Percentiles rank a stretch among this genome's conserved stretches.
phyloP scores from a whole-genome alignment of 495 filamentous ascomycete genomes.

The Aspergillus cavernicola region DNA sequence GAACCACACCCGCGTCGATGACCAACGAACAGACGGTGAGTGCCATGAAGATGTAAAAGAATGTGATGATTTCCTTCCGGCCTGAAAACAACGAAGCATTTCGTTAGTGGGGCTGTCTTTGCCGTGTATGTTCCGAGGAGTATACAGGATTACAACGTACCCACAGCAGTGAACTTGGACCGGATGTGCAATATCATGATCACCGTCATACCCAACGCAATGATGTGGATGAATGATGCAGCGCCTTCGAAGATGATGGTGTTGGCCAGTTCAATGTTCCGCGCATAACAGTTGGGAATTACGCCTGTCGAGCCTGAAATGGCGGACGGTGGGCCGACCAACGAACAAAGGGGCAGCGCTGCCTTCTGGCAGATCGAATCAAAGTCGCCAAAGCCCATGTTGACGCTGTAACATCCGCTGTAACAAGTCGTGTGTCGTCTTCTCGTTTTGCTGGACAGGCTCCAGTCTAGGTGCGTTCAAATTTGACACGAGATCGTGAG shows the following conservation, averaged over 20 bases:
- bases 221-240: slow-evolving; percentile 86
- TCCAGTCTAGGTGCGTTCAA: background rate
- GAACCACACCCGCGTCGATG: slow-evolving; percentile 90
- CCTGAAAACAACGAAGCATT: slow-evolving; percentile 45
- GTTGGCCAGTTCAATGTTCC: slow-evolving; percentile 94
- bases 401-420: background rate
- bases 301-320: slow-evolving; percentile 72
- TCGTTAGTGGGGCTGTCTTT: background rate
- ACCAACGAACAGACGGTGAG: slow-evolving; percentile 84
- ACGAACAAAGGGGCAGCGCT: slow-evolving; percentile 79
- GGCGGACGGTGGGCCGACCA: slow-evolving; percentile 65
- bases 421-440: background rate
- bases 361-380: slow-evolving; percentile 79
- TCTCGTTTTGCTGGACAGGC: background rate
- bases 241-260: slow-evolving; percentile 97
- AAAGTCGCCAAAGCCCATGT: slow-evolving; percentile 91
- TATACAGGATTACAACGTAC: slow-evolving; percentile 51
- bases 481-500: background rate
- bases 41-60: slow-evolving; percentile 96
- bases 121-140: background rate
- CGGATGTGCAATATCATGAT: slow-evolving; percentile 97
- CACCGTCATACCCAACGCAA: slow-evolving; percentile 84
- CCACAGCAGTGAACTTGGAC: slow-evolving; percentile 97
- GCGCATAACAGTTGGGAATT: slow-evolving; percentile 86
- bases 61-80: slow-evolving; percentile 94